Conservation (phyloP, 805 yeast species). For the Torulaspora gathmanii region DNA sequence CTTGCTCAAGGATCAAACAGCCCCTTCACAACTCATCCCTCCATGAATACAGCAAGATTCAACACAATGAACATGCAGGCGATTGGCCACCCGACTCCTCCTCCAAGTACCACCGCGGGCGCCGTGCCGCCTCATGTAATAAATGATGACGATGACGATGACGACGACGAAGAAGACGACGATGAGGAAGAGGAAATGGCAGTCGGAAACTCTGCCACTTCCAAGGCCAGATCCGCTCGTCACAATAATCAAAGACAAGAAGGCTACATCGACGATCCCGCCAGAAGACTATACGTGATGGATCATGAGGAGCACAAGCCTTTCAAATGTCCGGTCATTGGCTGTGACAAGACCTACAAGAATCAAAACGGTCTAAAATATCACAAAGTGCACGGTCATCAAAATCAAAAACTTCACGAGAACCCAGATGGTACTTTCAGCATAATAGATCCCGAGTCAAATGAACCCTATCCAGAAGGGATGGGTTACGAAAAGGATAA, state of each 20-base stretch:
- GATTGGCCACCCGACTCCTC: conserved; percentile 16
- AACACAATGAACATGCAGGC: conserved; percentile 11
- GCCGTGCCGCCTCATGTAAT: conserved; percentile 17
- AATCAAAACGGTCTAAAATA: conserved; percentile 96
- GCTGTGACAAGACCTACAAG: conserved; percentile 95
- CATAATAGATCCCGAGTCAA: conserved; percentile 85
- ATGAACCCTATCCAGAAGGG: conserved; percentile 87
- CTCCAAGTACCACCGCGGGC: conserved; percentile 11
- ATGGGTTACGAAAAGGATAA: conserved; percentile 95
- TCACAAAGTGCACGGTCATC: conserved; percentile 95
- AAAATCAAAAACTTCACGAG: conserved; percentile 83
- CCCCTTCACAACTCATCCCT: conserved; percentile 1
- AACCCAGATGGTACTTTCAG: conserved; percentile 91
- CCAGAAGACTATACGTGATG: conserved; percentile 86
- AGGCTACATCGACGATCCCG: conserved; percentile 93
- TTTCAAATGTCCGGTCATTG: conserved; percentile 94
- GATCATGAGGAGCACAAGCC: conserved; percentile 92
- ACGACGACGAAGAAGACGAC: conserved; percentile 26
- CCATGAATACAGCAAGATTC: conserved; percentile 9
- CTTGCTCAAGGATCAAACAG: conserved; percentile 4
- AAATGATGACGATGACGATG: conserved; percentile 22
- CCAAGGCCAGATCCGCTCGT: conserved; percentile 15
- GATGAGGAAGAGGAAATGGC: conserved; percentile 29
- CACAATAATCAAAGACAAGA: conserved; percentile 33
- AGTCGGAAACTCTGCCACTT: conserved; percentile 12